These are phyloP conservation scores for Bretziella fagacearum DNA, from an alignment of 2,329 filamentous ascomycete species.

Conservation along the genomic window DNA sequence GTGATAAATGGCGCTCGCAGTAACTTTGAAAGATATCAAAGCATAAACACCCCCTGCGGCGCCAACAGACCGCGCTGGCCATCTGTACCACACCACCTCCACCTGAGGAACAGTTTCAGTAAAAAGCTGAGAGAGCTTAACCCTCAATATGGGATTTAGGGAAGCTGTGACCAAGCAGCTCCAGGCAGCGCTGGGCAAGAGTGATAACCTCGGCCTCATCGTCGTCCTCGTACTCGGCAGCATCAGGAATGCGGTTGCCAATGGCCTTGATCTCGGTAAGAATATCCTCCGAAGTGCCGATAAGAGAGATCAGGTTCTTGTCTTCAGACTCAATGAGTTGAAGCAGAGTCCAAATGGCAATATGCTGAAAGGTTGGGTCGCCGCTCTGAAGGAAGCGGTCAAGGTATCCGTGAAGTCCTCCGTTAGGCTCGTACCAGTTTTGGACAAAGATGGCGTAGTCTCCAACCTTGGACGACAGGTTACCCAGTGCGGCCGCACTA, in stretches of 20 bases:
- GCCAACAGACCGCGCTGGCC: no score
- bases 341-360: conserved; percentile 93
- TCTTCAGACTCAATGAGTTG: conserved; percentile 94
- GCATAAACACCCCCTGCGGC: no score
- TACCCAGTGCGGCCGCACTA: conserved; percentile 87
- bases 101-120: conserved; percentile 13
- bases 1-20: not conserved
- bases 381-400: conserved; percentile 84
- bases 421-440: conserved; percentile 82
- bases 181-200: conserved; percentile 75
- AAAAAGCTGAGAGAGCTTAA: conserved; percentile 23
- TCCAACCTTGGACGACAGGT: conserved; percentile 92
- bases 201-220: conserved; percentile 87
- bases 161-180: conserved; percentile 60
- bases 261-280: conserved; percentile 85
- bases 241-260: conserved; percentile 69
- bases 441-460: conserved; percentile 94
- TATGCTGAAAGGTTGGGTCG: conserved; percentile 96
- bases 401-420: conserved; percentile 89
- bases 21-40: not conserved
- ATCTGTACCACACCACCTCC: not conserved
- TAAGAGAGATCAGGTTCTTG: conserved; percentile 68
- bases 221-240: conserved; percentile 51
- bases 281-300: conserved; percentile 79
- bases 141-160: conserved; percentile 73